Evolutionary conservation across 108 stramenopile species (phyloP).

Genomic region (Discostella pseudostelligera): DNA sequence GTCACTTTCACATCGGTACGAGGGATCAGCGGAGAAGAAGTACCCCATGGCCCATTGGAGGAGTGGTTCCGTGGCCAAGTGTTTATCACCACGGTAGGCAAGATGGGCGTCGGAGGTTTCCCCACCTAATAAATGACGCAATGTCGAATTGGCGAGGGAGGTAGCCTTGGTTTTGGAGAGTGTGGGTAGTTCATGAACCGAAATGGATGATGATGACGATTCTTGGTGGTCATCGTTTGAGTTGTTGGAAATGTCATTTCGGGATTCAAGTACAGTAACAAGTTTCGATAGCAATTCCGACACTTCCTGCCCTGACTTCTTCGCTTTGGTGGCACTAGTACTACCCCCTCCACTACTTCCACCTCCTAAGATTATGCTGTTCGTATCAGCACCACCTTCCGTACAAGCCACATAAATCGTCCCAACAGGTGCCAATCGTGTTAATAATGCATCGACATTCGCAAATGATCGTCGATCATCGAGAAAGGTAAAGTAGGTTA

Average conservation of each 20-base stretch:
- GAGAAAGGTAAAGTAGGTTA: slow-evolving; percentile 56
- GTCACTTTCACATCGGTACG: slow-evolving; percentile 19
- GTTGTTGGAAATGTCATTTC: slow-evolving; percentile 22
- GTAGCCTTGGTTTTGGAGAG: slow-evolving; percentile 27
- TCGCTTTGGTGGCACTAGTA: neutral
- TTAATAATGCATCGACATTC: slow-evolving; percentile 66
- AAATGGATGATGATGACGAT: neutral
- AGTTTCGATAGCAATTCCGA: slow-evolving; percentile 14
- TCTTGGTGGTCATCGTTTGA: slow-evolving; percentile 5
- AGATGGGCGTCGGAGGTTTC: slow-evolving; percentile 12
- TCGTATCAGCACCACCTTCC: slow-evolving; percentile 17
- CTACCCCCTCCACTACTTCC: too few relatives aligned
- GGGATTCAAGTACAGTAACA: slow-evolving; percentile 38
- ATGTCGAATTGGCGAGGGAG: slow-evolving; percentile 19
- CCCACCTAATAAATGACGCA: slow-evolving; percentile 34
- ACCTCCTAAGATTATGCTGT: too few relatives aligned
- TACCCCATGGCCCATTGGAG: slow-evolving; percentile 28
- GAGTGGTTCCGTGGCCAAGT: slow-evolving; percentile 32
- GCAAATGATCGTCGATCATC: slow-evolving; percentile 62
- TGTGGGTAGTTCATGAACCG: slow-evolving; percentile 12
- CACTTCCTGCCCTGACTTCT: slow-evolving; percentile 16
- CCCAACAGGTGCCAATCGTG: slow-evolving; percentile 43
- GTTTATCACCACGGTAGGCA: slow-evolving; percentile 45
- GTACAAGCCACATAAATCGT: slow-evolving; percentile 45
- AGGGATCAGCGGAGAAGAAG: slow-evolving; percentile 13